Evolutionary conservation across 768 basidiomycete genomes (phyloP), one percentile per base, ranked within the genome.

Genomic region (Suillus ampliporus): DNA sequence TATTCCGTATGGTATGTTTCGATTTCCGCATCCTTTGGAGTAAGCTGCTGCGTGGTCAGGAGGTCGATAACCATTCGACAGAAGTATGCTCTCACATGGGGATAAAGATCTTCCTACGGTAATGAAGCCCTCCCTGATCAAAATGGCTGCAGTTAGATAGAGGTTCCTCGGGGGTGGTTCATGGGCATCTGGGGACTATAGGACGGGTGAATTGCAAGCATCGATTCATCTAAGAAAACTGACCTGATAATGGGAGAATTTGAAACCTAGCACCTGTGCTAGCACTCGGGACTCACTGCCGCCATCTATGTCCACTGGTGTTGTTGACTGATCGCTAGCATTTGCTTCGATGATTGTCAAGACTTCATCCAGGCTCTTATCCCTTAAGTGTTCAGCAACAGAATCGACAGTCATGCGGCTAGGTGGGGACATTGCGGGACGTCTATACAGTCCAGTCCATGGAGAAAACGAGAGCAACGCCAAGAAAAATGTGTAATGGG

Each of bases 191-290:
- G 82, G 72, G 19, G 80, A 79, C 88, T 91, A 76, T 67, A 68
- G 40, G 41, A 54, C 44, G 59, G 50, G 61, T 21, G 48, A 44
- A 44, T 23, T 19, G 21, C 38, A 28, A 54, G n/a, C 11, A 40
- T 10, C 6, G 4, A 26, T 40, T 56, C 23, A 37, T 21, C 17
- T 26, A 64, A 47, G 62, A 44, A 44, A 50, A 68, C 84, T 53
- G 65, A 95, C 96, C 79, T 96, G 90, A 75, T 97, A 96, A 73
- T 90, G 89, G 10, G 85, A 83, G 69, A 97, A 97, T 76, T 99
- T 99, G 84, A 99, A 99, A n/a, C 97, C 97, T 23, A 99, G 80
- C 8, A 99, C 92, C 77, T 99, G 95, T 15, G 94, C 89, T 61
- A 93, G 78, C 23, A 93, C 89, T 57, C 86, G 83, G 28, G 88